A percentile compares a stretch with the other conserved stretches of the same genome.
phyloP scores from a whole-genome alignment of 192 early-diverging fungal species.

The Cladochytrium replicatum region DNA sequence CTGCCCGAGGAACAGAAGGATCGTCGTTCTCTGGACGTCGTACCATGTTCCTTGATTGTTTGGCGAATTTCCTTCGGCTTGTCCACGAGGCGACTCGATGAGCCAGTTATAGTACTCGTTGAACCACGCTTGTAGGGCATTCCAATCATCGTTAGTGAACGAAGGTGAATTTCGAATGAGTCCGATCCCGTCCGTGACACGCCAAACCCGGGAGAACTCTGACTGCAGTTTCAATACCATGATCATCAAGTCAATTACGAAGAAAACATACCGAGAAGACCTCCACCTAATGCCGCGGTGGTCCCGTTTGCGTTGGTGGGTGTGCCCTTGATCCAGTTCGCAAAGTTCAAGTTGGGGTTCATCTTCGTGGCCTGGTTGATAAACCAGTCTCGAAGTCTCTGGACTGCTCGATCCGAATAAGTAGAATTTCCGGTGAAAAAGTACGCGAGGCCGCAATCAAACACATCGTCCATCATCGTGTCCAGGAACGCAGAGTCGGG shows the following conservation, averaged over 20 bases:
- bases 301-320: neutral
- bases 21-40: slow-evolving; percentile 36
- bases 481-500: slow-evolving; percentile 22
- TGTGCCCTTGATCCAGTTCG: slow-evolving; percentile 32
- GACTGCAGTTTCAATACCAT: neutral
- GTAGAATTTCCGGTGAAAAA: slow-evolving; percentile 37
- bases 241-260: too few species aligned
- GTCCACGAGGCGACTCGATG: slow-evolving; percentile 6
- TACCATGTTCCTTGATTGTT: slow-evolving; percentile 52
- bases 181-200: slow-evolving; percentile 2
- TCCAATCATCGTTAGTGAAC: neutral
- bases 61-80: slow-evolving; percentile 6
- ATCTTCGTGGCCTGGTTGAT: slow-evolving; percentile 42
- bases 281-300: neutral
- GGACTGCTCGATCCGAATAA: slow-evolving; percentile 29
- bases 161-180: slow-evolving; percentile 5
- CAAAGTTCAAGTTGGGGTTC: slow-evolving; percentile 53
- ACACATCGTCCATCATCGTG: slow-evolving; percentile 6
- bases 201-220: neutral
- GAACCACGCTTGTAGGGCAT: slow-evolving; percentile 5
- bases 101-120: slow-evolving; percentile 12
- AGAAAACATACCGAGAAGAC: slow-evolving; percentile 2
- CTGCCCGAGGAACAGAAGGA: slow-evolving; percentile 34
- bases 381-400: slow-evolving; percentile 42
- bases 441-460: slow-evolving; percentile 32